Evolutionary conservation across 2,329 filamentous ascomycete genomes (phyloP), one percentile per base, ranked within the genome.

Genomic region (Pyrenophora graminea): DNA sequence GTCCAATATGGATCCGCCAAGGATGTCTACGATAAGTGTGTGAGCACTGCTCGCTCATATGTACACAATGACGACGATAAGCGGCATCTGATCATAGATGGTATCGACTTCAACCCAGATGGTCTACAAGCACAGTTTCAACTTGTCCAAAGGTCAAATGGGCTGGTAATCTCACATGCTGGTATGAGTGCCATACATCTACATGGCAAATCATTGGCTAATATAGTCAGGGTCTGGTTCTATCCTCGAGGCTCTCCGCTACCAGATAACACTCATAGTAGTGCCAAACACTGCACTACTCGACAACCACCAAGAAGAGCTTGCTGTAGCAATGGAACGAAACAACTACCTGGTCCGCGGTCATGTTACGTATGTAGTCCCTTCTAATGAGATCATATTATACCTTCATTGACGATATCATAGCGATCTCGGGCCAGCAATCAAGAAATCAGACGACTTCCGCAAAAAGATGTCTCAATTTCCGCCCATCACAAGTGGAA

Each of bases 261-360:
- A 89, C 45, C 83, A 85, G 12, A 78, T 91, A 0, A 87, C 90
- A 2, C 77, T 97, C n/a, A 82, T 99, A 42, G 90, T 96, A 1
- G 91, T 99, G 2, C 89, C 93, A 2, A 99, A 99, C 71, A 81
- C 85, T 1, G 79, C 80, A 6, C 82, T 99, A 0, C 82, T 96
- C 63, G 86, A 95, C 67, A 93, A 99, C 65, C 94, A 99, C 69
- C 94, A 99, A 74, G 82, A 85, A 17, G 91, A 97, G 71, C 82
- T 99, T 47, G 93, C 93, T 0, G 79, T 85, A 42, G 86, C 90
- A 59, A 81, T 97, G 49, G 83, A 88, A 27, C 76, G 79, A 19
- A 84, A 90, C 60, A 87, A 88, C 19, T 96, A 95, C 74, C 85
- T 90, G 2, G 80, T 92, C n/a, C 81, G 86, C 62, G 89, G 88